These are phyloP conservation scores for Epicoccum sorghinum DNA, from an alignment of 2,329 filamentous ascomycete species.

Conservation along the genomic window DNA sequence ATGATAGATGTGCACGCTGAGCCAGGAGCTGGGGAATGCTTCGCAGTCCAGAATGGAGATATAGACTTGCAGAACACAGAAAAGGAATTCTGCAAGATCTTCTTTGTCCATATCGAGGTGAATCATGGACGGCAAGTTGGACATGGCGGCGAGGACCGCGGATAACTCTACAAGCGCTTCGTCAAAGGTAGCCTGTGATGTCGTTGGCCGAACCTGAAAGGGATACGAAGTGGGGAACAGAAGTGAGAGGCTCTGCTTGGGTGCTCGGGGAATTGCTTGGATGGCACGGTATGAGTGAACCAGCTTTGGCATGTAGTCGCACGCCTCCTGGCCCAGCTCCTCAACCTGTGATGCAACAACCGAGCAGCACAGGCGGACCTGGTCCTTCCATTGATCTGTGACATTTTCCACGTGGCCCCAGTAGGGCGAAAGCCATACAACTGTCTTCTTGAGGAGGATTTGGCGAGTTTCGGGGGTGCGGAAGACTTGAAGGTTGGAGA, in stretches of 20 bases:
- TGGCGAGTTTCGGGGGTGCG: slow-evolving; percentile 75
- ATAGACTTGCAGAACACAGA: slow-evolving; percentile 81
- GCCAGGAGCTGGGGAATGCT: slow-evolving; percentile 86
- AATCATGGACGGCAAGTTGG: slow-evolving; percentile 74
- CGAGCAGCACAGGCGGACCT: slow-evolving; percentile 91
- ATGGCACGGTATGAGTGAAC: slow-evolving; percentile 87
- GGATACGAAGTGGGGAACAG: slow-evolving; percentile 91
- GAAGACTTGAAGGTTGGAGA: slow-evolving; percentile 82
- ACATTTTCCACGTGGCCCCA: slow-evolving; percentile 80
- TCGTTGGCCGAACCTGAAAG: slow-evolving; percentile 75
- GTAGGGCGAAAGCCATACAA: slow-evolving; percentile 89
- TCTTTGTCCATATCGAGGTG: slow-evolving; percentile 76
- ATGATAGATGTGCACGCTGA: slow-evolving; percentile 91
- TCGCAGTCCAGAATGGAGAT: slow-evolving; percentile 89
- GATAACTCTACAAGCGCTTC: slow-evolving; percentile 89
- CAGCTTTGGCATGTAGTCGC: slow-evolving; percentile 88
- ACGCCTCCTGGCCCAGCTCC: slow-evolving; percentile 78
- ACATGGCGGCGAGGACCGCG: slow-evolving; percentile 81
- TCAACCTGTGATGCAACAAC: slow-evolving; percentile 86
- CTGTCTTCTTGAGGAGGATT: slow-evolving; percentile 78
- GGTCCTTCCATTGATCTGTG: slow-evolving; percentile 87
- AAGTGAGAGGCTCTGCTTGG: slow-evolving; percentile 72
- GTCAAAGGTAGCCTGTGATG: slow-evolving; percentile 70
- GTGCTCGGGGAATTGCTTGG: slow-evolving; percentile 65
- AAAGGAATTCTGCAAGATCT: slow-evolving; percentile 75